A percentile compares a stretch with the other conserved stretches of the same genome.
These are phyloP conservation scores for Antitrichia curtipendula DNA, from an alignment of 225 moss, liverwort and hornwort species.

Conservation along the genomic window DNA sequence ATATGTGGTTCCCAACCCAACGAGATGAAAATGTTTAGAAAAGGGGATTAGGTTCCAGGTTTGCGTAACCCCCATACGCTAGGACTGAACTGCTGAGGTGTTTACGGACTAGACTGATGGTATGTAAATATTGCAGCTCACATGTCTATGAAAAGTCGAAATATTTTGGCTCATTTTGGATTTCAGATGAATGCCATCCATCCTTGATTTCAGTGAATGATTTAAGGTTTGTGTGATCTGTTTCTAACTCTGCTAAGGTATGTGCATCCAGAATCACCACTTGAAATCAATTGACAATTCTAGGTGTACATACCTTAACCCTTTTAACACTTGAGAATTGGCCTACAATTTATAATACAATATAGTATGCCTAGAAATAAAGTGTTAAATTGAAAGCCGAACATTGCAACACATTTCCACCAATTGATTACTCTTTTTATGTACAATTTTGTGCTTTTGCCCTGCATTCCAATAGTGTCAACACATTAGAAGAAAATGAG, in stretches of 20 bases:
- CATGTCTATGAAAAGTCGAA: not conserved
- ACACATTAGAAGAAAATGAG: no score
- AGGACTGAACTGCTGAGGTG: not conserved
- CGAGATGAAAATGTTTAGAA: not conserved
- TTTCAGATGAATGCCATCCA: not conserved
- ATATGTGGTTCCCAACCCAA: not conserved
- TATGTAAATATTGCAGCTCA: not conserved
- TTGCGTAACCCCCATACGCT: not conserved
- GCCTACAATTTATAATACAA: no score
- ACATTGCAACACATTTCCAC: no score
- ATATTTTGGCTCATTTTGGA: not conserved
- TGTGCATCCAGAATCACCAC: not conserved
- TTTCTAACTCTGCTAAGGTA: not conserved
- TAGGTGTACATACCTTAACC: not conserved
- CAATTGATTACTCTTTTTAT: no score
- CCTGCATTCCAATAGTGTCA: no score
- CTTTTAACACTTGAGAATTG: no score
- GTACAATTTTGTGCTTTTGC: no score
- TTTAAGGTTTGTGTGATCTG: not conserved
- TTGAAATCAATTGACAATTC: not conserved
- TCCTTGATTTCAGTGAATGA: not conserved
- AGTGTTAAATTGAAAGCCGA: no score
- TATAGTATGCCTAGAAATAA: no score
- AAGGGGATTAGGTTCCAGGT: not conserved
- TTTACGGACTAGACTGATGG: not conserved